Evolutionary conservation across 2,329 filamentous ascomycete genomes (phyloP), one percentile per base, ranked within the genome.

Genomic region (Metarhizium humberi): DNA sequence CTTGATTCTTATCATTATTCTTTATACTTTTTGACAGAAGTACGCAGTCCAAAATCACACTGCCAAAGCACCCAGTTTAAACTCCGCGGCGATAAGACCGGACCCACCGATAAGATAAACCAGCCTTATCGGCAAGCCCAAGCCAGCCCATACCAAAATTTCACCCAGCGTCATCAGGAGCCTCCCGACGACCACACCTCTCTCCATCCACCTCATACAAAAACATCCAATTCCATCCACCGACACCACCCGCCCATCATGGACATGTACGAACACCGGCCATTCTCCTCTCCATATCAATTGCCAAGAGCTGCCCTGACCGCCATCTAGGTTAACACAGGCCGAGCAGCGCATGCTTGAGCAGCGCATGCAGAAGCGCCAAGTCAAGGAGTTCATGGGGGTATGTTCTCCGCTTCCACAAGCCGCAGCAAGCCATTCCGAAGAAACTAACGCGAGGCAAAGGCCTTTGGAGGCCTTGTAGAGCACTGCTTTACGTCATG

Each of bases 331-430:
- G 71, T 87, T 95, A 70, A 89, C 82, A 64, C 71, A 80, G 66
- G 73, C 84, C 66, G 92, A 97, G 80, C 89, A 95, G 79, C 88
- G 90, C 76, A 90, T 94, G 80, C 88, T 99, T 70, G 87, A 95
- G 75, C 77, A 84, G 76, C 90, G 94, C 74, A 92, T 99, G 84
- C 91, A 97, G 79, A 88, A 89, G 77, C 95, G 94, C 76, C 94
- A 99, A 77, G 90, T 99, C 81, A 96, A 96, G 78, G 92, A 97
- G 71, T 97, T 99, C 71, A 96, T 97, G 87, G 88, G 84, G 67
- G 94, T 97, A 81, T 65, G 90, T 79, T 55, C 42, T 34, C 50
- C 53, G 52, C 52, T 25, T 52, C 36, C 57, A 13, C n/a, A 11
- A 45, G 42, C 42, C 3, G 6, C n/a, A 45, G 16, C 7, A 18